Percentiles rank a stretch among this genome's conserved stretches.
phyloP scores from a whole-genome alignment of 1,284 basidiomycete genomes.

The Coniferiporia sulphurascens region DNA sequence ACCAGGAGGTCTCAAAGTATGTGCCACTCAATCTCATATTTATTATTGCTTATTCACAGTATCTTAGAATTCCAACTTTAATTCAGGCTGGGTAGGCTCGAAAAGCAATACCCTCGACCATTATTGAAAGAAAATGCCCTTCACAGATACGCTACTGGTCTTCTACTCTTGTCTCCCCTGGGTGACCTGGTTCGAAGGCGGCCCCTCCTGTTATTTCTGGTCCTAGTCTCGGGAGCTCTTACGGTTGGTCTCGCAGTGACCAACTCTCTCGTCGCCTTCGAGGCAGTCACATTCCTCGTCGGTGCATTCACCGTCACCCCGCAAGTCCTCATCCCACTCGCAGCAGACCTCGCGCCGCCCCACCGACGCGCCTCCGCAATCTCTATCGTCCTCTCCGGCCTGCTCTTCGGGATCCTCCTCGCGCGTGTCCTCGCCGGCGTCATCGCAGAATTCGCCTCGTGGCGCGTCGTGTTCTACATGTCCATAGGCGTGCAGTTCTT shows the following conservation, averaged over 20 bases:
- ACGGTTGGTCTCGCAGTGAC: constrained; percentile 56
- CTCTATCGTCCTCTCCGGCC: constrained; percentile 61
- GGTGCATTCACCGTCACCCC: constrained; percentile 53
- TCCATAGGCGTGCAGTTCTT: constrained; percentile 52
- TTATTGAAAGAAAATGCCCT: neutral
- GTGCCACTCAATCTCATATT: neutral
- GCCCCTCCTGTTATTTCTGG: constrained; percentile 45
- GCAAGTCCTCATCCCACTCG: constrained; percentile 58
- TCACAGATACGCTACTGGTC: constrained; percentile 49
- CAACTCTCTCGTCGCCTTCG: constrained; percentile 43
- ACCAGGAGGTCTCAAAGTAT: constrained; percentile 31
- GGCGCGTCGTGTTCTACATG: constrained; percentile 65
- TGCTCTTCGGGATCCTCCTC: constrained; percentile 66
- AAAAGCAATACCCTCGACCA: neutral
- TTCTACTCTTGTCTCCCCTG: constrained; percentile 57
- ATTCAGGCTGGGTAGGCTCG: constrained; percentile 32
- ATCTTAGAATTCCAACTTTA: constrained; percentile 32
- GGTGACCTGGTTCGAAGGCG: constrained; percentile 64
- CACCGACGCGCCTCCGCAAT: constrained; percentile 58
- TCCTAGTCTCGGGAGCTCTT: constrained; percentile 42
- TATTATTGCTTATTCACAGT: neutral
- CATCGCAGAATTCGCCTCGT: constrained; percentile 55
- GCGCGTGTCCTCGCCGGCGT: constrained; percentile 66
- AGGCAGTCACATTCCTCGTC: constrained; percentile 51
- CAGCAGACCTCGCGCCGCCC: constrained; percentile 61